A percentile compares a stretch with the other conserved stretches of the same genome.
These are phyloP conservation scores for Rhodomyrtus tomentosa DNA, from an alignment of 345 rosid species.

Conservation along the genomic window DNA sequence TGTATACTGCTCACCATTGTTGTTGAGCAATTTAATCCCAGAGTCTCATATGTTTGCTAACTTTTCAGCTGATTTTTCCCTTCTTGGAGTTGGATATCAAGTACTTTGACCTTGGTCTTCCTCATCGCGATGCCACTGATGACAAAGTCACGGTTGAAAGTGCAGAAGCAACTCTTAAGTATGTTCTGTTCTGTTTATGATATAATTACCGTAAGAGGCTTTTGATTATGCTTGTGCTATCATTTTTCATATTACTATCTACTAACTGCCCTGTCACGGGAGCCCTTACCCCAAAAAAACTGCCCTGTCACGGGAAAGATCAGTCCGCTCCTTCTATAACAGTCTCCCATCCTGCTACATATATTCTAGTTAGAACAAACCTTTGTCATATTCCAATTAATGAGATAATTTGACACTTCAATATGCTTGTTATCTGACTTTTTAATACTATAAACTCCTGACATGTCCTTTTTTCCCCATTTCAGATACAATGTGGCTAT, in stretches of 20 bases:
- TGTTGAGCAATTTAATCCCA: background rate
- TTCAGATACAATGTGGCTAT: slow-evolving; percentile 93
- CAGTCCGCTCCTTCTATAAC: background rate
- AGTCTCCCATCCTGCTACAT: background rate
- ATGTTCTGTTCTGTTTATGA: background rate
- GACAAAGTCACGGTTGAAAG: slow-evolving; percentile 55
- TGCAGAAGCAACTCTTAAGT: slow-evolving; percentile 74
- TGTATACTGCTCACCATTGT: background rate
- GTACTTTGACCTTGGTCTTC: slow-evolving; percentile 61
- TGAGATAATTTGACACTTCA: background rate
- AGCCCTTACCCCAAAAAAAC: no score
- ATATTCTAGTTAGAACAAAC: background rate
- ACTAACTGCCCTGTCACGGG: background rate
- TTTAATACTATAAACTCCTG: background rate
- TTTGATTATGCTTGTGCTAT: background rate
- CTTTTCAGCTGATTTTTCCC: slow-evolving; percentile 77
- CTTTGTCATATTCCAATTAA: background rate
- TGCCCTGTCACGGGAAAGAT: background rate
- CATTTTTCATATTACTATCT: background rate
- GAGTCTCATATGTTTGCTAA: background rate
- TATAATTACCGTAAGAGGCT: background rate
- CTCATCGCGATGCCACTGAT: slow-evolving; percentile 54
- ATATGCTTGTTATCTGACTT: background rate
- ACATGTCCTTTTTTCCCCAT: background rate
- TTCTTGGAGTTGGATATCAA: slow-evolving; percentile 66